Conservation (phyloP, 345 rosid genomes). For the Stellera chamaejasme region DNA sequence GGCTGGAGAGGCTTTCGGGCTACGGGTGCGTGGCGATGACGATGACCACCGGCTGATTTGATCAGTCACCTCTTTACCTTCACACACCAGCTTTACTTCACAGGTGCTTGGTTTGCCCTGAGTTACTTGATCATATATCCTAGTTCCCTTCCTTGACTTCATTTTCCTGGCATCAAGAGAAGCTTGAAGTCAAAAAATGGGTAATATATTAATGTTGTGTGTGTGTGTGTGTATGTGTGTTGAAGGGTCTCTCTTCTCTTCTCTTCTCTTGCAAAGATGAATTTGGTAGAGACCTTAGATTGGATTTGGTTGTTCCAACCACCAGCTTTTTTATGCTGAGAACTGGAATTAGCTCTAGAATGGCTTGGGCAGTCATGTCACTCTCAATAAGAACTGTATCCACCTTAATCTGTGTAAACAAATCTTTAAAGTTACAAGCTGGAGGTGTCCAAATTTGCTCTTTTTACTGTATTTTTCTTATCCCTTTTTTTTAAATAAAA, state of each 20-base stretch:
- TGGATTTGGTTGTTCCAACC: conserved; percentile 61
- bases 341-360: conserved; percentile 58
- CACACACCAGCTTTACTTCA: conserved; percentile 50
- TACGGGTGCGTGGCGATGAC: conserved; percentile 4
- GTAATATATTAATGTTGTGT: not conserved
- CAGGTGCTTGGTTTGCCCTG: conserved; percentile 38
- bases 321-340: conserved; percentile 70
- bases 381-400: conserved; percentile 77
- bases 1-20: conserved; percentile 6
- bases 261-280: no score
- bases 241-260: no score
- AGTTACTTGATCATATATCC: conserved; percentile 41
- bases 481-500: no score
- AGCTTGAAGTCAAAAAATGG: not conserved
- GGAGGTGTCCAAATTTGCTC: no score
- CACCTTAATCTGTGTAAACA: conserved; percentile 41
- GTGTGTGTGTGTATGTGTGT: not conserved
- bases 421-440: not conserved
- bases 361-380: conserved; percentile 58
- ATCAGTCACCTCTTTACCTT: conserved; percentile 45
- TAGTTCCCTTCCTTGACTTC: conserved; percentile 36
- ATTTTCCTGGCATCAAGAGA: conserved; percentile 31
- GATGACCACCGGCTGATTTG: conserved; percentile 18
- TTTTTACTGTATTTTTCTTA: no score
- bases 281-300: conserved; percentile 31